Percentiles rank a stretch among this genome's conserved stretches.
These are phyloP conservation scores for Saccharomyces hybrid DNA, from an alignment of 1,139 yeast species.

Conservation along the genomic window DNA sequence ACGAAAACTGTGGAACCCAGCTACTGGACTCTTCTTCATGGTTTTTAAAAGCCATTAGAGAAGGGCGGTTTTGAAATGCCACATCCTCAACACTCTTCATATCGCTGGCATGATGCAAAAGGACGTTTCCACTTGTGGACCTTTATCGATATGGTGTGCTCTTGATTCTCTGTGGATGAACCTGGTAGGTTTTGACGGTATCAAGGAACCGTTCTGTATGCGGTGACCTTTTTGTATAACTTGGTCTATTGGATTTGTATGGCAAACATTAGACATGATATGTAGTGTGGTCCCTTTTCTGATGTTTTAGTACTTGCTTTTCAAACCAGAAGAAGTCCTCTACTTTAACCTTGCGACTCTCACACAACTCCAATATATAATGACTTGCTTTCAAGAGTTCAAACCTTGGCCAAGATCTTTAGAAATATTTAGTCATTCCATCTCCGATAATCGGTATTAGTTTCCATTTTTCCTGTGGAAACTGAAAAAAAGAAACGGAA, in stretches of 20 bases:
- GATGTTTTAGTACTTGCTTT: background rate
- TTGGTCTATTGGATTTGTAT: slow-evolving; percentile 16
- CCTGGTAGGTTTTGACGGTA: slow-evolving; percentile 3
- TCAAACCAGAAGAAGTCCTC: slow-evolving; percentile 3
- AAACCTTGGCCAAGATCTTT: background rate
- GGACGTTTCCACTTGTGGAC: background rate
- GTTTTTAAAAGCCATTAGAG: slow-evolving; percentile 3
- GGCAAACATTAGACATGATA: slow-evolving; percentile 11
- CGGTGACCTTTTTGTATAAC: slow-evolving; percentile 14
- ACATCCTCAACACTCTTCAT: slow-evolving; percentile 3
- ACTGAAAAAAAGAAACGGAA: background rate
- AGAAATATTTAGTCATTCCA: background rate
- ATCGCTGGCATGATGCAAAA: background rate
- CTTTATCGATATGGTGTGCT: background rate
- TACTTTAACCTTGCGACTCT: background rate
- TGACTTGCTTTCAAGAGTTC: background rate
- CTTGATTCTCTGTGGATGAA: background rate
- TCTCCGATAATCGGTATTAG: background rate
- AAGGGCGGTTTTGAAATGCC: background rate
- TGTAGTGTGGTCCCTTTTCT: background rate
- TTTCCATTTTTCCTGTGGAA: background rate
- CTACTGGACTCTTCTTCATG: background rate
- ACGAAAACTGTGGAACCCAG: slow-evolving; percentile 24
- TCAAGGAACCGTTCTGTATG: slow-evolving; percentile 1
- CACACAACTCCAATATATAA: background rate